Evolutionary conservation across 495 filamentous ascomycete species (phyloP), one percentile per base, ranked within the genome.

Genomic region (Neurospora sp.): DNA sequence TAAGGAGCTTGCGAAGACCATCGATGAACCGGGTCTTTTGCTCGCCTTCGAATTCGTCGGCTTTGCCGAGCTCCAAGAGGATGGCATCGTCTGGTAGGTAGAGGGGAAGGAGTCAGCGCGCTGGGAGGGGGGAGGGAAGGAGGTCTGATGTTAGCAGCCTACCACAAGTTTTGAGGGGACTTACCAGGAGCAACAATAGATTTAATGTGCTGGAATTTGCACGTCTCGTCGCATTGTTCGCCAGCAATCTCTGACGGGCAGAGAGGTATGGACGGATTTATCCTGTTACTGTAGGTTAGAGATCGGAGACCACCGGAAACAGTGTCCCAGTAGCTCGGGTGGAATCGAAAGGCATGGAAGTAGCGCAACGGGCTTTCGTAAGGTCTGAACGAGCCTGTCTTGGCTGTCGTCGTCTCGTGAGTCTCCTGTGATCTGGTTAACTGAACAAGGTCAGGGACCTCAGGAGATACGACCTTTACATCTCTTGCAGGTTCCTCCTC

Each of bases 311-410:
- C 94, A 76, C 88, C 89, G 70, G 90, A 78, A 74, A 96, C 90
- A 53, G 89, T 82, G 39, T 92, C 77, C 70, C 85, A 81, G 82
- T 88, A 98, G 40, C 88, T 84, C 35, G 92, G 92, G 81, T 98
- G 93, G 77, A 92, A 96, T 72, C 96, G 93, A 83, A 92, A 98
- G 61, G 92, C 91, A 79, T 89, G 91, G 82, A 99, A 98, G 71
- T 86, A 85, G 74, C 87, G 89, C 74, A 98, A 82, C 37, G 94
- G 93, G 81, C 93, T 97, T 75, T 89, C 84, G 82, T 98, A 99
- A 3, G 94, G 89, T 22, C 85, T 84, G 75, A 94, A 93, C 61
- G 75, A 41, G 20, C 69, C 75, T 22, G 69, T 53, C 31, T 70
- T 37, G 48, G 73, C 45, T 40, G 69, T n/a, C 5, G 68, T 44